These are phyloP conservation scores for Triangularia verruculosa DNA, from an alignment of 2,329 filamentous ascomycete genomes.

Conservation along the genomic window DNA sequence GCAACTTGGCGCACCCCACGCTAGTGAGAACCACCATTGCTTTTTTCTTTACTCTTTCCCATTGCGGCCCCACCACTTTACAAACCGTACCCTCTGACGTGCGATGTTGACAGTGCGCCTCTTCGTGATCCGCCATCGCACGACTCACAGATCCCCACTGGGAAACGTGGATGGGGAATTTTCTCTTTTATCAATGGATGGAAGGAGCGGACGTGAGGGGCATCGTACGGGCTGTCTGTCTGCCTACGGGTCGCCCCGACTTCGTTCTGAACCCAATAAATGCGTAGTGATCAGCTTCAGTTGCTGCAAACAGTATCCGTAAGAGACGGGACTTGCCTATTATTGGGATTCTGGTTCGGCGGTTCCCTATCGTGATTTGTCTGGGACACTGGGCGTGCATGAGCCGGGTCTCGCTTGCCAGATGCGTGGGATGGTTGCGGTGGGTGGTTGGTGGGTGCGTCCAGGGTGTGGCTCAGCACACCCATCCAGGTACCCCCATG, in stretches of 20 bases:
- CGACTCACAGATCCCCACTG: constrained; percentile 2
- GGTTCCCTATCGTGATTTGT: background rate
- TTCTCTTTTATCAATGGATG: constrained; percentile 5
- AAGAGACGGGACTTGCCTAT: background rate
- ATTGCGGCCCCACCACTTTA: background rate
- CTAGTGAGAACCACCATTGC: background rate
- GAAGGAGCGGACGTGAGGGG: background rate
- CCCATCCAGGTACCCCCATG: constrained; percentile 6
- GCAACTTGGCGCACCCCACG: constrained; percentile 1
- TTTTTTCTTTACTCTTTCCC: background rate
- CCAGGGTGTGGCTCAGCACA: constrained; percentile 5
- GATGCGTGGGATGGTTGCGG: background rate
- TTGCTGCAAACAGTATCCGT: background rate
- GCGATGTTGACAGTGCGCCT: constrained; percentile 5
- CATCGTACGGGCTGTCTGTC: background rate
- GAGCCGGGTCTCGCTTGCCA: constrained; percentile 9
- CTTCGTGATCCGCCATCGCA: background rate
- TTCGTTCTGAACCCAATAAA: background rate
- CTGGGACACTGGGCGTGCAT: constrained; percentile 3
- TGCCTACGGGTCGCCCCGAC: background rate
- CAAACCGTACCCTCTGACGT: background rate
- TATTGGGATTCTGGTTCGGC: background rate
- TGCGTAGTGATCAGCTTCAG: background rate
- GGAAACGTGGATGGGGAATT: constrained; percentile 1
- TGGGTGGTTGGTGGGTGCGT: background rate